Evolutionary conservation across 139 green algal genomes (phyloP).

Genomic region (Chlorella sp.): DNA sequence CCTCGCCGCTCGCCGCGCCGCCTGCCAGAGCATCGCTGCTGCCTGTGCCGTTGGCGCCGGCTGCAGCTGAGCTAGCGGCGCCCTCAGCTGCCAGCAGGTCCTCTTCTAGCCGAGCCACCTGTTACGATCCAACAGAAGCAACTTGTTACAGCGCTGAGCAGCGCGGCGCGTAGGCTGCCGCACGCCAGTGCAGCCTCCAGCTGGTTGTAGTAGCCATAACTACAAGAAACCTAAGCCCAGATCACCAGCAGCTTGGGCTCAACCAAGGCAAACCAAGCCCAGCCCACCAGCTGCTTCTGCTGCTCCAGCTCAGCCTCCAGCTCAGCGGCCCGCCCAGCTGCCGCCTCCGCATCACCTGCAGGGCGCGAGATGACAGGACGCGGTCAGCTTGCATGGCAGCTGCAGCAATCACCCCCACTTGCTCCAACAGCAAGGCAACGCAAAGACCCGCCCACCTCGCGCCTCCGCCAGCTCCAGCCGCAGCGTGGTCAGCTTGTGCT

Average conservation of each 20-base stretch:
- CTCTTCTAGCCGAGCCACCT: slow-evolving; percentile 62
- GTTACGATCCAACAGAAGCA: too few species aligned
- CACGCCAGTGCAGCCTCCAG: too few species aligned
- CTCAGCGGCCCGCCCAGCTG: slow-evolving; percentile 6
- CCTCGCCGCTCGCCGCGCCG: not conserved
- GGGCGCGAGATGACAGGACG: too few species aligned
- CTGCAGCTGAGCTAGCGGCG: not conserved
- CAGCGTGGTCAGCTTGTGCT: slow-evolving; percentile 90
- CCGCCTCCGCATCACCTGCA: slow-evolving; percentile 39
- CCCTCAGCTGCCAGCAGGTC: slow-evolving; percentile 60
- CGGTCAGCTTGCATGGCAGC: not conserved
- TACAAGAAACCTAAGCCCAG: too few species aligned
- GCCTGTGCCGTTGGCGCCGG: not conserved
- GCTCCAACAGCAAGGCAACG: not conserved
- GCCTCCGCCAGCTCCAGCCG: slow-evolving; percentile 61
- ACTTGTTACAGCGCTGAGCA: too few species aligned
- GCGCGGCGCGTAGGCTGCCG: too few species aligned
- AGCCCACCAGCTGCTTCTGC: slow-evolving; percentile 55
- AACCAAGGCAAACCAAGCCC: too few species aligned
- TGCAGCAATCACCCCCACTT: not conserved
- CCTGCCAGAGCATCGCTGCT: not conserved
- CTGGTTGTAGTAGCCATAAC: too few species aligned
- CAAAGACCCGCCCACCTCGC: slow-evolving; percentile 11
- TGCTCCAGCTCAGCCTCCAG: slow-evolving; percentile 61
- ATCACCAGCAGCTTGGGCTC: too few species aligned